Base-by-base conservation (phyloP, 768 basidiomycete species). In the Rhodotorula paludigena region DNA sequence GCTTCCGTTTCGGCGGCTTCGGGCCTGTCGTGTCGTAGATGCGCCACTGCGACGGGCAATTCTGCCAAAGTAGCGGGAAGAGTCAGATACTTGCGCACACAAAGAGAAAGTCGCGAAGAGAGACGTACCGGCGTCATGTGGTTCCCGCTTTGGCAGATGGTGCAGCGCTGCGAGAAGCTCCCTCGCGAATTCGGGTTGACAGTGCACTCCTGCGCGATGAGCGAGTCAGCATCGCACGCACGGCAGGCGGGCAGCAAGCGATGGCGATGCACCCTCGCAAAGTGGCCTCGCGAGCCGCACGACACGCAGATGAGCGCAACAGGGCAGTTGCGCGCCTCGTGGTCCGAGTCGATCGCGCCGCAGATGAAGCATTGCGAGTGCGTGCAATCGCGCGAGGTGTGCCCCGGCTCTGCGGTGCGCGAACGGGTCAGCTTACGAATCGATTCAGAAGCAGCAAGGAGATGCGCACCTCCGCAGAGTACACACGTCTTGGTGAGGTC, bases 311-410 rank as follows among this genome's bases (percentile, higher is more conserved):
- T 58, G 47, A 68, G 63, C 38, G 63, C 28, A 48, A 72, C 71
- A 41, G 71, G 71, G 62, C 71, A 72, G 48, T 59, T 63, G 42
- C 71, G 59, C 32, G 67, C 67, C 51, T 72, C 71, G 64, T 72
- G 71, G 10, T 65, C 64, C 2, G 54, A 16, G 53, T 72, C 71
- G 62, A 72, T 67, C 30, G 28, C 44, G 18, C 71, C 71, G 54
- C 71, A 72, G 44, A 64, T 63, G 64, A 65, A 72, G 60, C 71
- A 72, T 33, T 72, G 70, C 28, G 60, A 60, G 39, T 72, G 70
- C 5, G 66, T 67, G 56, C 70, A 72, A 33, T 72, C 70, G 28
- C 70, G 62, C 5, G 70, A 72, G 12, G 35, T 54, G 56, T 72
- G 70, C 4, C 70, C 70, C 28, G 47, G 51, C 39, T 72, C 70